Percentiles rank a stretch among this genome's conserved stretches.
These are phyloP conservation scores for Pseudozyma sp. DNA, from an alignment of 1,284 basidiomycete species.

Conservation along the genomic window DNA sequence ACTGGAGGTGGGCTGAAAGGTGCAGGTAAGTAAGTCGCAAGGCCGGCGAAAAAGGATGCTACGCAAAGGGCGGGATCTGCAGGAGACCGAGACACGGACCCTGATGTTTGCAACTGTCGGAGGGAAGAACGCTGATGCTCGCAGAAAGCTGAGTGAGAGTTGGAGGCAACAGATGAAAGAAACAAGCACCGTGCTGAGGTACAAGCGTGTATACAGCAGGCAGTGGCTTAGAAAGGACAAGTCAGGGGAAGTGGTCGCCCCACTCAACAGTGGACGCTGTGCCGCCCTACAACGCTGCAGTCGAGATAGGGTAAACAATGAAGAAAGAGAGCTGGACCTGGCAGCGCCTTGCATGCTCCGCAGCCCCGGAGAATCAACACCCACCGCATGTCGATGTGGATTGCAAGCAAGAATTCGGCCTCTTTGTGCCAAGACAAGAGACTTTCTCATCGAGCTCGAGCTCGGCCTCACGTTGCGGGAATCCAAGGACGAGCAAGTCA, in stretches of 20 bases:
- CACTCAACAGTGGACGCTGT: neutral
- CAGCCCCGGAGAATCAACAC: no score
- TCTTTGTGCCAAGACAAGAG: neutral
- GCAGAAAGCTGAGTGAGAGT: neutral
- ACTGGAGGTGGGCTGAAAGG: constrained; percentile 7
- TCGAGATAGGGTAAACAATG: neutral
- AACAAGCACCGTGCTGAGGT: neutral
- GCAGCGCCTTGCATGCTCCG: no score
- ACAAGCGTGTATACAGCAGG: neutral
- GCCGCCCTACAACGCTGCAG: neutral
- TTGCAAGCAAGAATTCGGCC: no score
- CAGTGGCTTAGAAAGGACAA: neutral
- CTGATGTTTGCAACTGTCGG: neutral
- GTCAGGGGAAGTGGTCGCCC: neutral
- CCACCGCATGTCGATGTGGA: no score
- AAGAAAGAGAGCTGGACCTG: neutral
- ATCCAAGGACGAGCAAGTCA: no score
- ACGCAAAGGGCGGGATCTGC: constrained; percentile 2
- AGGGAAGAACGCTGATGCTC: no score
- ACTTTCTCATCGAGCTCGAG: neutral
- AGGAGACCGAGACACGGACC: constrained; percentile 26
- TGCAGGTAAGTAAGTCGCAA: neutral
- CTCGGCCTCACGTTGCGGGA: no score
- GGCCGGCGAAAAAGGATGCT: neutral
- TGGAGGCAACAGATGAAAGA: neutral